Evolutionary conservation across 169 alveolate genomes (phyloP).

Genomic region (Eimeria praecox): DNA sequence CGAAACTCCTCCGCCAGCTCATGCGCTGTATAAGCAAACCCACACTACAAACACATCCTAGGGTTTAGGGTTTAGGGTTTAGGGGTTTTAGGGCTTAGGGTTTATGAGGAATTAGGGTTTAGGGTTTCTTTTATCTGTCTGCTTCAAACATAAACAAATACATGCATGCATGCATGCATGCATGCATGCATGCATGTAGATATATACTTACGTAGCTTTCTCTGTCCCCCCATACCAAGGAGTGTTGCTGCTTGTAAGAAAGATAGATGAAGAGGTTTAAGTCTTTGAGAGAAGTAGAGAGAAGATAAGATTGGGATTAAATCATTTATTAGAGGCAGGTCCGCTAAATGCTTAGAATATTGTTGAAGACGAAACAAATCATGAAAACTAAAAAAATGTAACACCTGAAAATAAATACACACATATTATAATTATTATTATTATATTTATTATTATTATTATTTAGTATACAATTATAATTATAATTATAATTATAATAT

Average conservation of each 20-base stretch:
- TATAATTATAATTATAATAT: background rate
- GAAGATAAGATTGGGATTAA: slow-evolving; percentile 71
- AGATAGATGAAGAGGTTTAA: slow-evolving; percentile 59
- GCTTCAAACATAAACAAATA: background rate
- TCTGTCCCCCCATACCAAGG: slow-evolving; percentile 85
- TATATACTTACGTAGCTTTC: slow-evolving; percentile 75
- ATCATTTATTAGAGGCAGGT: slow-evolving; percentile 74
- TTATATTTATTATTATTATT: background rate
- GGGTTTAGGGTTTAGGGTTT: slow-evolving; percentile 17
- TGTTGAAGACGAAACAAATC: slow-evolving; percentile 79
- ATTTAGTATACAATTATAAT: background rate
- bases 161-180: slow-evolving; percentile 36
- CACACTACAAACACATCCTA: background rate
- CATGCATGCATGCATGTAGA: background rate
- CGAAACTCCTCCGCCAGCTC: slow-evolving; percentile 80
- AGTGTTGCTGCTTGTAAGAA: slow-evolving; percentile 81
- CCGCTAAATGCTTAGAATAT: slow-evolving; percentile 82
- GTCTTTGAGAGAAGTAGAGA: slow-evolving; percentile 60
- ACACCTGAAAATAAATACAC: slow-evolving; percentile 27
- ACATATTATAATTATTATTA: background rate
- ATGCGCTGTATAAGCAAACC: slow-evolving; percentile 47
- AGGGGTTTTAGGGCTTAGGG: background rate
- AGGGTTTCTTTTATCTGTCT: background rate
- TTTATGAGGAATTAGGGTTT: background rate
- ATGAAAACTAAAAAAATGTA: slow-evolving; percentile 66